phyloP scores from a whole-genome alignment of 148 eudicot species.

The Mesembryanthemum crystallinum region DNA sequence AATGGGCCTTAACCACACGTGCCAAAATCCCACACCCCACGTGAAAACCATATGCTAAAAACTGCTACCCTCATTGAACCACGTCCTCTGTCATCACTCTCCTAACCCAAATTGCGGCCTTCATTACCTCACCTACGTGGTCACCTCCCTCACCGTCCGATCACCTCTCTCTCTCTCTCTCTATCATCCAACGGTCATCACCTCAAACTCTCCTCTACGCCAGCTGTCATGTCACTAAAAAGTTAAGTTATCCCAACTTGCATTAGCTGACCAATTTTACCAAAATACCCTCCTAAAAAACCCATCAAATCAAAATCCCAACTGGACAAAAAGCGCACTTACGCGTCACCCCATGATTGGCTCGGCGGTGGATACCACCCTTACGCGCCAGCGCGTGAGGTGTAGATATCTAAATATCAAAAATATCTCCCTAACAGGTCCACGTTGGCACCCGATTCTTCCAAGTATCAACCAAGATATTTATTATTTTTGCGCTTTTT shows the following conservation, averaged over 20 bases:
- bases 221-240: not conserved
- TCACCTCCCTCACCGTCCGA: constrained; percentile 1
- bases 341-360: not conserved
- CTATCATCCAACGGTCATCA: constrained; percentile 12
- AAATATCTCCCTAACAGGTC: constrained; percentile 28
- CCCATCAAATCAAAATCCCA: not conserved
- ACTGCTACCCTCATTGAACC: not conserved
- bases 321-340: not conserved
- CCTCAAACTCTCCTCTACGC: not conserved
- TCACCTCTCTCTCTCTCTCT: not conserved
- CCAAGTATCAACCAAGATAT: constrained; percentile 8
- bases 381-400: not conserved
- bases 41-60: not conserved
- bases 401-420: not conserved
- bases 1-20: not conserved
- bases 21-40: not conserved
- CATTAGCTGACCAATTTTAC: not conserved
- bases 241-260: not conserved
- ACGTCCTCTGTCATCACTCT: constrained; percentile 2
- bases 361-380: not conserved
- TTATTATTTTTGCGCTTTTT: not conserved
- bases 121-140: not conserved
- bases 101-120: not conserved
- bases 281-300: not conserved
- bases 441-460: constrained; percentile 14